Percentiles rank a stretch among this genome's conserved stretches.
These are phyloP conservation scores for Cochlearia excelsa DNA, from an alignment of 345 rosid genomes.

Conservation along the genomic window DNA sequence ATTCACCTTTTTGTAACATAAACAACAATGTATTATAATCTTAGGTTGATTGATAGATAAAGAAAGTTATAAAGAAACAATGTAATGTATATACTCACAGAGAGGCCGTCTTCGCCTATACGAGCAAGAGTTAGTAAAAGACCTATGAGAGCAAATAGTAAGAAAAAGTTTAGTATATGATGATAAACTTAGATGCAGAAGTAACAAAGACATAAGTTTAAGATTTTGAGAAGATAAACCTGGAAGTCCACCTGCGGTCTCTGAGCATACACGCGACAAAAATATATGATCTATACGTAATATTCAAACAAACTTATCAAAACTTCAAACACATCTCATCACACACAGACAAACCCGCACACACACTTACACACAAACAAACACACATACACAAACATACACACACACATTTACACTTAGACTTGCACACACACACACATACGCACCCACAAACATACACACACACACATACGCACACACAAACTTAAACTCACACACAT, in stretches of 20 bases:
- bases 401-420: too few species aligned
- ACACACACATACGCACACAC: too few species aligned
- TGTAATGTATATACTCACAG: constrained; percentile 49
- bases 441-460: too few species aligned
- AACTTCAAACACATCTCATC: constrained; percentile 4
- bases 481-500: too few species aligned
- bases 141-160: constrained; percentile 44
- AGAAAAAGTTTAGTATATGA: not conserved
- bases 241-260: constrained; percentile 97
- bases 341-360: not conserved
- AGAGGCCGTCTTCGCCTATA: constrained; percentile 88
- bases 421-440: too few species aligned
- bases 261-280: constrained; percentile 94
- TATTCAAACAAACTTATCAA: not conserved
- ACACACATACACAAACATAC: too few species aligned
- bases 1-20: constrained; percentile 79
- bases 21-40: constrained; percentile 1
- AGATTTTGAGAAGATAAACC: constrained; percentile 43
- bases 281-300: constrained; percentile 91
- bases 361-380: not conserved
- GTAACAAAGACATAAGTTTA: too few species aligned
- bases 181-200: too few species aligned
- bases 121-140: constrained; percentile 85
- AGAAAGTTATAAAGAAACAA: constrained; percentile 1
- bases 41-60: not conserved